Base-by-base conservation (phyloP, 306 rosid species). In the Sicyos edulis region DNA sequence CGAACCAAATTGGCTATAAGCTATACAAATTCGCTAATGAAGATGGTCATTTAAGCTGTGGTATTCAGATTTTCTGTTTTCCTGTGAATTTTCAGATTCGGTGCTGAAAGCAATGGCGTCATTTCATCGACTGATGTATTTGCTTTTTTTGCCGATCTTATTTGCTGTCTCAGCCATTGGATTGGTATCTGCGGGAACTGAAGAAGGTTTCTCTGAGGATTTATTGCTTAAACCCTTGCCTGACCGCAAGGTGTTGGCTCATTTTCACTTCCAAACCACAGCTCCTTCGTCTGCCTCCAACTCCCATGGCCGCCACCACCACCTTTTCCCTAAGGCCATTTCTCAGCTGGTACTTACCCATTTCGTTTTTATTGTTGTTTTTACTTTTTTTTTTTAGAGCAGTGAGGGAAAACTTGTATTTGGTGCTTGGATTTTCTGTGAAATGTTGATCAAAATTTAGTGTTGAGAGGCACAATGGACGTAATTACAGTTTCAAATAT, bases 271-370 rank as follows among this genome's bases (percentile, higher is more conserved):
- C 81, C 83, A 79, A 69, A 87, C 72, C 78, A 83, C 79, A 76
- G 89, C 95, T 75, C 83, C 92, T 20, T 80, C 80, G 12, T 56
- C 76, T 40, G 64, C 70, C 80, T 26, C 82, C 55, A 79, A 79
- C 58, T 80, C 90, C 58, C 76, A 83, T 80, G 89, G 91, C 19
- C 92, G 80, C 79, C 95, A 93, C 74, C 96, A 93, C 78, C 96
- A 86, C n/a, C 83, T 93, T 59, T 93, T 93, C 78, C 97, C 99
- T 50, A 93, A 93, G 86, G 89, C 95, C 53, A 83, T 93, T 29
- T 83, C 99, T 80, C 97, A 93, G 77, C 84, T 93, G 96, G 96
- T 92, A 75, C 70, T 52, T 63, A 29, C 11, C 34, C 19, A 11
- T 42, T 45, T 40, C 8, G 9, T 40, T 40, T 40, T 40, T 40